These are phyloP conservation scores for Zea luxurians DNA, from an alignment of 176 grass and related monocot genomes.

Conservation along the genomic window DNA sequence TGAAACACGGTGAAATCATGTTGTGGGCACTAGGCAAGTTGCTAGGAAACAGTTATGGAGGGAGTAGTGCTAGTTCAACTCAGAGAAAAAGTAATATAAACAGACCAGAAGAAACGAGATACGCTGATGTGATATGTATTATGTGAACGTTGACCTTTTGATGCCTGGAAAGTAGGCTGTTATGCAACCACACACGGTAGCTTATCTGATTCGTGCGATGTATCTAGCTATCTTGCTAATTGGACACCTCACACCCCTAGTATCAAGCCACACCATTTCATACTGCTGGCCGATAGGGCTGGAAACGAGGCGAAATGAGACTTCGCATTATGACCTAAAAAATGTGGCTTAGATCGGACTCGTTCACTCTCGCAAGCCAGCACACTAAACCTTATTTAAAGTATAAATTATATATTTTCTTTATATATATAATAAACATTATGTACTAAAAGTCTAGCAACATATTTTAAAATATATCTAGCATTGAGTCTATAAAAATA, in stretches of 20 bases:
- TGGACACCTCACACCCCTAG: constrained; percentile 23
- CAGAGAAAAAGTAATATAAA: neutral
- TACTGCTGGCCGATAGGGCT: neutral
- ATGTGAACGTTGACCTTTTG: neutral
- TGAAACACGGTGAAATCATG: neutral
- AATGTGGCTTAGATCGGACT: too few species aligned
- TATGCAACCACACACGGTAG: constrained; percentile 7
- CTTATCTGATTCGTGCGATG: neutral
- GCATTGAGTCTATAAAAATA: too few species aligned
- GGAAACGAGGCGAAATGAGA: too few species aligned
- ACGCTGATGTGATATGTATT: constrained; percentile 26
- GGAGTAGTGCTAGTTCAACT: constrained; percentile 1
- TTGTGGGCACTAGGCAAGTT: neutral
- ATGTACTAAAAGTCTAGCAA: too few species aligned
- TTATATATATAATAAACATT: too few species aligned
- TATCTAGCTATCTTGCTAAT: neutral
- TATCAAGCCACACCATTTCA: constrained; percentile 8
- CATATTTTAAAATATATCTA: too few species aligned
- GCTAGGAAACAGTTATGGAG: neutral
- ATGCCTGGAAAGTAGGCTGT: neutral
- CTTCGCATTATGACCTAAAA: too few species aligned
- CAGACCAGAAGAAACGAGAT: constrained; percentile 3
- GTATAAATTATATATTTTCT: too few species aligned
- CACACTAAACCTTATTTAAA: too few species aligned
- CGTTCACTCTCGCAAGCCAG: too few species aligned